phyloP scores from a whole-genome alignment of 495 filamentous ascomycete species.

The Aspergillus indologenus region DNA sequence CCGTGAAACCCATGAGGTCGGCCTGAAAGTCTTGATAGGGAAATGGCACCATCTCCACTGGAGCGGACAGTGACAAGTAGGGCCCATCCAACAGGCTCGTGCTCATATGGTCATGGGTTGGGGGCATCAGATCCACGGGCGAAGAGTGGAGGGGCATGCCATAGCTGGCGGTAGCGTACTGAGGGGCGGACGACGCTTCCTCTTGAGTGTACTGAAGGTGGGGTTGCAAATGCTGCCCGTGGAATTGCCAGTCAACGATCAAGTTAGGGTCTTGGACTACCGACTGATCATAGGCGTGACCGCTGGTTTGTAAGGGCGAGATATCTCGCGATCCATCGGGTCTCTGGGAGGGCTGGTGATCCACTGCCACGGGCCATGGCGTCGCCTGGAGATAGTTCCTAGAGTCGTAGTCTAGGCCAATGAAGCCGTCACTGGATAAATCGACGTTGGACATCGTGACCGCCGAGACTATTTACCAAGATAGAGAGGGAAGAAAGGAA shows the following conservation, averaged over 20 bases:
- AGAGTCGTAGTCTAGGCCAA: constrained; percentile 49
- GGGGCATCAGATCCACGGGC: constrained; percentile 68
- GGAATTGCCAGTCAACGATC: constrained; percentile 51
- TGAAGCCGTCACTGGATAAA: constrained; percentile 42
- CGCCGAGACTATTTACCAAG: constrained; percentile 10
- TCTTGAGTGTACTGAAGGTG: constrained; percentile 43
- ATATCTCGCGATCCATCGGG: constrained; percentile 40
- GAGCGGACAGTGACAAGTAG: constrained; percentile 64
- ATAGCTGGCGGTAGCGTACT: constrained; percentile 45
- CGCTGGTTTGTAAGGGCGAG: constrained; percentile 47
- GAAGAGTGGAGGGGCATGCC: constrained; percentile 53
- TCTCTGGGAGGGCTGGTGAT: constrained; percentile 36
- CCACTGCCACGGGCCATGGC: constrained; percentile 44
- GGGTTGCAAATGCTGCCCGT: constrained; percentile 45
- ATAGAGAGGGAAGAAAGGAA: constrained; percentile 6
- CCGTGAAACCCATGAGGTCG: constrained; percentile 49
- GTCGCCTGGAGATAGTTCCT: constrained; percentile 44
- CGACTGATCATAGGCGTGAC: constrained; percentile 46
- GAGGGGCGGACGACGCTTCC: constrained; percentile 51
- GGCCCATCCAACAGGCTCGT: constrained; percentile 62
- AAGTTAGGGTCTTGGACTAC: constrained; percentile 44
- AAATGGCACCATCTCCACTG: constrained; percentile 63
- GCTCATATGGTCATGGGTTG: constrained; percentile 62
- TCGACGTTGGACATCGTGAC: constrained; percentile 46
- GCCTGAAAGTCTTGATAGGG: constrained; percentile 73